These are phyloP conservation scores for Biscogniauxia marginata DNA, from an alignment of 2,329 filamentous ascomycete species.

Conservation along the genomic window DNA sequence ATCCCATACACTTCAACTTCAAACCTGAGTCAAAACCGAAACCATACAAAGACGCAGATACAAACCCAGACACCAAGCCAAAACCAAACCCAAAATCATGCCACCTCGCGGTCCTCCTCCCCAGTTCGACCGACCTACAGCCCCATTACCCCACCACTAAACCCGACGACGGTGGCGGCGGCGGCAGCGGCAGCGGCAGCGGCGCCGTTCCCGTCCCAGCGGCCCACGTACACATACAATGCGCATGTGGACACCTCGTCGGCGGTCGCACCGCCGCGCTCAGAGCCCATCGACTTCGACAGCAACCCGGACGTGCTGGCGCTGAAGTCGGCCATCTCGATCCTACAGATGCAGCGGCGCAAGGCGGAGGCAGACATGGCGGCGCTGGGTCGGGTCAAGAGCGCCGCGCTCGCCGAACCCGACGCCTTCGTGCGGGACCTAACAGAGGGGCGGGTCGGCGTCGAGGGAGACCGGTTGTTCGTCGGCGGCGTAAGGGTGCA, in stretches of 20 bases:
- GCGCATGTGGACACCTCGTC: constrained; percentile 20
- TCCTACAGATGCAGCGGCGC: constrained; percentile 81
- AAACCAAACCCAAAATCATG: constrained; percentile 3
- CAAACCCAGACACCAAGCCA: constrained; percentile 1
- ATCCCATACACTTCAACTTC: neutral
- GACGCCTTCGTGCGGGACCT: constrained; percentile 70
- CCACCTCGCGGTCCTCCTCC: constrained; percentile 38
- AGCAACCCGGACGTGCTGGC: constrained; percentile 84
- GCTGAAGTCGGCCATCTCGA: constrained; percentile 77
- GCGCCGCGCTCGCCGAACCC: constrained; percentile 68
- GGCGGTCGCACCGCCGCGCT: constrained; percentile 40
- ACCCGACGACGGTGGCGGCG: constrained; percentile 29
- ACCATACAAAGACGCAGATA: neutral
- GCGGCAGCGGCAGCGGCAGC: too few species aligned
- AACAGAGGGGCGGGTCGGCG: constrained; percentile 56
- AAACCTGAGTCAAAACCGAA: neutral
- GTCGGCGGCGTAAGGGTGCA: constrained; percentile 12
- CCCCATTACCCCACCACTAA: constrained; percentile 53
- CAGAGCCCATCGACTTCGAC: constrained; percentile 56
- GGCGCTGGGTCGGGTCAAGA: constrained; percentile 66
- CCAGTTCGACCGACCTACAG: constrained; percentile 52
- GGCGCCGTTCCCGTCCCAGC: constrained; percentile 23
- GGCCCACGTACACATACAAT: constrained; percentile 26
- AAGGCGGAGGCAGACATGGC: constrained; percentile 75
- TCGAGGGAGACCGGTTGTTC: constrained; percentile 34